These are phyloP conservation scores for Calocybe gangraenosa DNA, from an alignment of 768 basidiomycete genomes.

Conservation along the genomic window DNA sequence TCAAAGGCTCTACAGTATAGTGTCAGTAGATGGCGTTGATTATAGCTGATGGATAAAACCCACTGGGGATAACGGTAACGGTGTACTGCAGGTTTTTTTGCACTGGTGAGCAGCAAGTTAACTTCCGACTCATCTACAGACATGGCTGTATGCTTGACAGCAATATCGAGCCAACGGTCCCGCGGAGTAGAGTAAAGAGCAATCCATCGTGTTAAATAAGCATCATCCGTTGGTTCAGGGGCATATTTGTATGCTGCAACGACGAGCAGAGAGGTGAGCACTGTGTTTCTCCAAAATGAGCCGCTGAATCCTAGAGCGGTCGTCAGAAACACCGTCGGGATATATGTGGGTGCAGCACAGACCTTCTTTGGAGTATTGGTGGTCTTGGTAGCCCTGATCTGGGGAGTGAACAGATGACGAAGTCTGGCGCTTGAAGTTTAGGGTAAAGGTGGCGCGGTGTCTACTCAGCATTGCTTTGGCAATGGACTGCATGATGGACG, in stretches of 20 bases:
- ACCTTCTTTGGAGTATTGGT: slow-evolving; percentile 60
- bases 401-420: too few relatives aligned
- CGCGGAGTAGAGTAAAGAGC: slow-evolving; percentile 49
- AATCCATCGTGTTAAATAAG: slow-evolving; percentile 65
- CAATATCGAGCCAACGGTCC: slow-evolving; percentile 51
- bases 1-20: slow-evolving; percentile 44
- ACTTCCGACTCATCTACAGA: slow-evolving; percentile 39
- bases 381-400: too few relatives aligned
- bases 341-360: slow-evolving; percentile 14
- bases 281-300: slow-evolving; percentile 63
- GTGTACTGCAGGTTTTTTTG: slow-evolving; percentile 46
- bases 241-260: slow-evolving; percentile 66
- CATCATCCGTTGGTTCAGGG: slow-evolving; percentile 56
- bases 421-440: too few relatives aligned
- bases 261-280: slow-evolving; percentile 45
- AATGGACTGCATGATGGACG: too few relatives aligned
- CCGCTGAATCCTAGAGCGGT: slow-evolving; percentile 52
- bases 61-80: slow-evolving; percentile 74
- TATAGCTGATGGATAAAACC: slow-evolving; percentile 26
- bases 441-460: too few relatives aligned
- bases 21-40: slow-evolving; percentile 4
- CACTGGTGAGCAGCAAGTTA: slow-evolving; percentile 37
- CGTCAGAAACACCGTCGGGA: slow-evolving; percentile 6
- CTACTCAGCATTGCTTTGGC: too few relatives aligned
- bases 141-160: slow-evolving; percentile 52